Evolutionary conservation across 1,284 basidiomycete genomes (phyloP).

Genomic region (Boletus nobilissimus): DNA sequence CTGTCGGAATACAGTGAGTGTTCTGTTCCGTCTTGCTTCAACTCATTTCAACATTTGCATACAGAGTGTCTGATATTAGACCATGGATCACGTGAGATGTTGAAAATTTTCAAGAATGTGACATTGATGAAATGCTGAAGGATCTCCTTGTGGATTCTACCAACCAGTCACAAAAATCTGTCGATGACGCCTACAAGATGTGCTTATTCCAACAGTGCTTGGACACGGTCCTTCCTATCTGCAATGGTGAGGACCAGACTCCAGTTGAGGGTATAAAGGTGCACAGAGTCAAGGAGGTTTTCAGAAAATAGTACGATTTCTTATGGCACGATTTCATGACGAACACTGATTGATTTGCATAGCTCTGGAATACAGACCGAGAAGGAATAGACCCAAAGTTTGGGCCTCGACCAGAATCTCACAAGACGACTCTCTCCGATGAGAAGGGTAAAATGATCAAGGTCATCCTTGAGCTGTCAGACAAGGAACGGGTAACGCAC

Average conservation of each 20-base stretch:
- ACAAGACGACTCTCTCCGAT: background rate
- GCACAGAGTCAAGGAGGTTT: background rate
- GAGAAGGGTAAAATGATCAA: background rate
- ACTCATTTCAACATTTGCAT: background rate
- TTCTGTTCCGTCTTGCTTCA: too few relatives aligned
- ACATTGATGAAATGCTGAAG: background rate
- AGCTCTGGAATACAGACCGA: background rate
- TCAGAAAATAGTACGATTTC: background rate
- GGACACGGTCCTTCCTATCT: background rate
- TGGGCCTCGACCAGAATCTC: background rate
- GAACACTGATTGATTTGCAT: background rate
- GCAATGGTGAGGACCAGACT: background rate
- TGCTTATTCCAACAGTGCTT: background rate
- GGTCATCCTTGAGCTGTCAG: background rate
- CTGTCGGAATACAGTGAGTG: background rate
- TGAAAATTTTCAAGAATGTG: background rate
- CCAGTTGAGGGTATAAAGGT: background rate
- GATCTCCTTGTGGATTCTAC: background rate
- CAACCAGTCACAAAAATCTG: background rate
- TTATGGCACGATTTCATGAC: background rate
- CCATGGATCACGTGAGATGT: background rate
- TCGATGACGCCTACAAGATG: background rate
- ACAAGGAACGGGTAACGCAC: slow-evolving; percentile 13
- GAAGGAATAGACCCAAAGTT: background rate
- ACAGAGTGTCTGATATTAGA: background rate